These are phyloP conservation scores for Pseudogymnoascus sp. DNA, from an alignment of 2,329 filamentous ascomycete genomes.

Conservation along the genomic window DNA sequence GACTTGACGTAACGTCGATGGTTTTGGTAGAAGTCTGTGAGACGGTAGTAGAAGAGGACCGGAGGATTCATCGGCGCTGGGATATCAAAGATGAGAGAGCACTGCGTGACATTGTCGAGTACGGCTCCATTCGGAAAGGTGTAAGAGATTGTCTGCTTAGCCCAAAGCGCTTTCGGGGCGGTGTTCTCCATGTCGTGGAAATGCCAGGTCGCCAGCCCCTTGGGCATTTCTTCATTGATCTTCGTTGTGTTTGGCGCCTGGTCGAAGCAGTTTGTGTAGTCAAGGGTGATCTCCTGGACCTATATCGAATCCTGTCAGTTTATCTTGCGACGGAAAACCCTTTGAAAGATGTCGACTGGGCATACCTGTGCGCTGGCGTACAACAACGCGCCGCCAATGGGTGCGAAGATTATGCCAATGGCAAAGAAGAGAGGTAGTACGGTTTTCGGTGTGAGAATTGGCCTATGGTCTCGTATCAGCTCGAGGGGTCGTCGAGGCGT, in stretches of 20 bases:
- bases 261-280: slow-evolving; percentile 73
- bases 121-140: slow-evolving; percentile 32
- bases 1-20: slow-evolving; percentile 93
- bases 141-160: slow-evolving; percentile 32
- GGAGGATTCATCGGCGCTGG: slow-evolving; percentile 73
- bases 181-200: slow-evolving; percentile 50
- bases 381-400: slow-evolving; percentile 78
- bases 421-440: slow-evolving; percentile 86
- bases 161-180: slow-evolving; percentile 18
- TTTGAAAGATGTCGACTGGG: background rate
- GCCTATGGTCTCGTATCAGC: slow-evolving; percentile 43
- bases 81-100: slow-evolving; percentile 70
- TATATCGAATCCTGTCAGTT: slow-evolving; percentile 30
- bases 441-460: slow-evolving; percentile 91
- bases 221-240: slow-evolving; percentile 45
- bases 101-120: slow-evolving; percentile 41
- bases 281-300: slow-evolving; percentile 85
- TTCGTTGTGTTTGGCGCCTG: slow-evolving; percentile 42
- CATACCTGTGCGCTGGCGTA: slow-evolving; percentile 76
- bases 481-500: background rate
- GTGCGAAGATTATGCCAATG: slow-evolving; percentile 86
- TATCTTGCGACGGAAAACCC: background rate
- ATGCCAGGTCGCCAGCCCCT: slow-evolving; percentile 52
- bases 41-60: slow-evolving; percentile 87
- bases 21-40: slow-evolving; percentile 98